Evolutionary conservation across 1,284 basidiomycete genomes (phyloP), one percentile per base, ranked within the genome.

Genomic region (Austroboletus niveus): DNA sequence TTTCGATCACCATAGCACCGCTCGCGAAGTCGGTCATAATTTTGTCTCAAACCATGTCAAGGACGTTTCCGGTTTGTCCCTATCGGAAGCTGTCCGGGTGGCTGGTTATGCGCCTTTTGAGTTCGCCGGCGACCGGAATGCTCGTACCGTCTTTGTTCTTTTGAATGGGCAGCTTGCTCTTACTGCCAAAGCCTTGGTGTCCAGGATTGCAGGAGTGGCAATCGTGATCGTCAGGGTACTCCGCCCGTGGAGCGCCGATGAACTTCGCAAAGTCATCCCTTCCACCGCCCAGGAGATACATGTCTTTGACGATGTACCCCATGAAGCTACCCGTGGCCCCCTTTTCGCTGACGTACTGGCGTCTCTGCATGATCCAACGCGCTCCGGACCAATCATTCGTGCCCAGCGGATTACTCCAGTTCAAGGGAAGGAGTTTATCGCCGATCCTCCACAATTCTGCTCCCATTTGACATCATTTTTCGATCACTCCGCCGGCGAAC

Each of bases 321-420:
- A 81, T 47, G 72, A 79, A 38, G 75, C 78, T 15, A 77, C 79
- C 2, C 84, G 84, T 56, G 87, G 87, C 1, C 71, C 72, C 10
- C 75, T 93, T n/a, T 88, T 84, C 60, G 70, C 78, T n/a, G 85
- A 90, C 54, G 85, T 92, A 29, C 82, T 91, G 57, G 71, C 81
- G 31, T 74, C 84, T 14, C 69, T 89, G 8, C 71, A 87, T 43
- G 69, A 75, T 38, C 68, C 64, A 29, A 68, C 71, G 14, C 58
- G 67, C 15, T 60, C 65, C 31, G 68, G 72, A 8, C 74, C 78
- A 17, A 61, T 72, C 34, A 75, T 91, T 45, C 80, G 79, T 52
- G 67, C 79, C 4, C 81, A 86, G 59, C 78, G 82, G 32, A 64
- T 88, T 55, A 76, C 79, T 20, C 84, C 87, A 11, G 61, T 75